phyloP scores from a whole-genome alignment of 2,329 filamentous ascomycete species.

The Verticillium nubilum region DNA sequence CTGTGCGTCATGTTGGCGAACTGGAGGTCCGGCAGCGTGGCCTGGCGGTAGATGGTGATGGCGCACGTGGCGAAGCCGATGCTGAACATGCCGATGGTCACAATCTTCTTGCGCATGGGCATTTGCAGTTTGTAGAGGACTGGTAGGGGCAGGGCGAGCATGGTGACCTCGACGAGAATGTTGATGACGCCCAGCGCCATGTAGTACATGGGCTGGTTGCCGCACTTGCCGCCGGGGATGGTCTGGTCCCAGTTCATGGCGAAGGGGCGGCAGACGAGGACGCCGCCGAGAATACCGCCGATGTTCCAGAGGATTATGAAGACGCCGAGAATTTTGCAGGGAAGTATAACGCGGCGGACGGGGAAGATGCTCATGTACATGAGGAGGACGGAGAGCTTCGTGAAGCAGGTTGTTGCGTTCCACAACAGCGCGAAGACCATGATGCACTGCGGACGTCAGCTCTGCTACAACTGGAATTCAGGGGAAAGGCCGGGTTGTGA shows the following conservation, averaged over 20 bases:
- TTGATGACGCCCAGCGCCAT: slow-evolving; percentile 23
- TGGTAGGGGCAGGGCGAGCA: slow-evolving; percentile 24
- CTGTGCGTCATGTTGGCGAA: slow-evolving; percentile 1
- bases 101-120: slow-evolving; percentile 21
- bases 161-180: slow-evolving; percentile 23
- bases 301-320: slow-evolving; percentile 18
- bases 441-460: neutral
- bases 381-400: slow-evolving; percentile 22
- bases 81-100: slow-evolving; percentile 22
- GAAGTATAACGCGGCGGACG: slow-evolving; percentile 16
- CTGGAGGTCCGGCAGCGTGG: neutral
- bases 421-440: slow-evolving; percentile 1
- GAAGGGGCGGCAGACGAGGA: slow-evolving; percentile 26
- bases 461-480: neutral
- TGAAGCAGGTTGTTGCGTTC: slow-evolving; percentile 2
- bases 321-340: slow-evolving; percentile 15
- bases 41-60: slow-evolving; percentile 1
- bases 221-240: slow-evolving; percentile 22
- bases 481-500: neutral
- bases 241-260: slow-evolving; percentile 27
- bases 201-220: slow-evolving; percentile 22
- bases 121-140: slow-evolving; percentile 24
- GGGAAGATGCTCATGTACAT: slow-evolving; percentile 22
- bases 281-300: slow-evolving; percentile 19
- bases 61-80: slow-evolving; percentile 14